Evolutionary conservation across 495 filamentous ascomycete species (phyloP).

Genomic region (Tuber indicum): DNA sequence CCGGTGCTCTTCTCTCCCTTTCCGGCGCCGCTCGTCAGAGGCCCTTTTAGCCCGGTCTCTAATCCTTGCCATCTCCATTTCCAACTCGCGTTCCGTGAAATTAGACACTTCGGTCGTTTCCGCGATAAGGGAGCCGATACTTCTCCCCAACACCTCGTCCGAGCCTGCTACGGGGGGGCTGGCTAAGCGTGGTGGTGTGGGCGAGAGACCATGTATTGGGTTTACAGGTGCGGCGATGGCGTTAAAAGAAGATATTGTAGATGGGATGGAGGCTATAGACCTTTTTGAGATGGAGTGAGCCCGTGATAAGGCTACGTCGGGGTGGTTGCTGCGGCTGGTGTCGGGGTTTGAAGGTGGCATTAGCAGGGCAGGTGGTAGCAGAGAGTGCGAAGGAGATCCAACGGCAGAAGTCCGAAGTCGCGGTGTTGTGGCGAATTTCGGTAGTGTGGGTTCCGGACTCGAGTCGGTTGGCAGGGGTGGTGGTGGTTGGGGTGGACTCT

Average conservation of each 20-base stretch:
- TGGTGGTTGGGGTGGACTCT: conserved; percentile 1
- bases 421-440: conserved; percentile 24
- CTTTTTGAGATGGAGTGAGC: conserved; percentile 27
- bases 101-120: conserved; percentile 24
- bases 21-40: conserved; percentile 18
- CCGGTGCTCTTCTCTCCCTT: conserved; percentile 14
- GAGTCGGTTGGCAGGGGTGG: background rate
- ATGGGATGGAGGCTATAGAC: conserved; percentile 33
- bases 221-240: conserved; percentile 14
- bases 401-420: conserved; percentile 15
- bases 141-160: background rate
- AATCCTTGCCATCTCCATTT: conserved; percentile 36
- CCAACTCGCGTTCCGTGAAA: conserved; percentile 28
- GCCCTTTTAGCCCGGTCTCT: conserved; percentile 24
- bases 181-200: conserved; percentile 25
- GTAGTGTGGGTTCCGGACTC: background rate
- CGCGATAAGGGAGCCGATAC: conserved; percentile 10
- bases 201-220: conserved; percentile 28
- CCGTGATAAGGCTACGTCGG: conserved; percentile 13
- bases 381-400: conserved; percentile 2
- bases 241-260: conserved; percentile 34
- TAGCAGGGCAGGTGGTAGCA: conserved; percentile 14
- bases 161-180: background rate
- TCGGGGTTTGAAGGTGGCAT: conserved; percentile 18
- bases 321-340: background rate